Evolutionary conservation across 2,329 filamentous ascomycete species (phyloP).

Genomic region (Harringtonia aguacate): DNA sequence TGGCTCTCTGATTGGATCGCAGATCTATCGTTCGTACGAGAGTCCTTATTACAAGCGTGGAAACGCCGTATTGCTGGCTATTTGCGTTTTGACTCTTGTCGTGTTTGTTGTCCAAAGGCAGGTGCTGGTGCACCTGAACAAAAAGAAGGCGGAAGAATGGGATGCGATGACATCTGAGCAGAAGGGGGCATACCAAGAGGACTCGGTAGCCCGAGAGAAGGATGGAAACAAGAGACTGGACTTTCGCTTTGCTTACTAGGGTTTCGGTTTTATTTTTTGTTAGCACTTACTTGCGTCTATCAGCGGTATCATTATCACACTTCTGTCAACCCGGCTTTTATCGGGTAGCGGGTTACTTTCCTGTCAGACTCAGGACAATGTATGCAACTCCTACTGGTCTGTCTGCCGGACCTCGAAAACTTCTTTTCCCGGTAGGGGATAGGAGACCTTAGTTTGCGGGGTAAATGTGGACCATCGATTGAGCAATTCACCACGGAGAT

Average conservation of each 20-base stretch:
- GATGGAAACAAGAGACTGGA: constrained; percentile 33
- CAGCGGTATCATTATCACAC: too few relatives aligned
- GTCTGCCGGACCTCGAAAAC: too few relatives aligned
- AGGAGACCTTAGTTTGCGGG: too few relatives aligned
- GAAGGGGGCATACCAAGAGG: constrained; percentile 31
- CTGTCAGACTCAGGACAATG: too few relatives aligned
- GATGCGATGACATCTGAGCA: constrained; percentile 35
- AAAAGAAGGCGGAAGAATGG: constrained; percentile 34
- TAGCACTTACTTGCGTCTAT: too few relatives aligned
- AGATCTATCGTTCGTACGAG: constrained; percentile 44
- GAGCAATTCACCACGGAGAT: too few relatives aligned
- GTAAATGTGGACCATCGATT: too few relatives aligned
- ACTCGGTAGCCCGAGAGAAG: constrained; percentile 20
- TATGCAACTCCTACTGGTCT: too few relatives aligned
- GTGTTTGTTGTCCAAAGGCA: constrained; percentile 35
- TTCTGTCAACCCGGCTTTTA: too few relatives aligned
- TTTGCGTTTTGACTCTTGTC: constrained; percentile 37
- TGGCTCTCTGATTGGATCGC: constrained; percentile 21
- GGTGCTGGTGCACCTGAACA: constrained; percentile 43
- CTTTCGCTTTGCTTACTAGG: constrained; percentile 28
- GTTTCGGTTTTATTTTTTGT: background rate
- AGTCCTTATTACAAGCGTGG: constrained; percentile 42
- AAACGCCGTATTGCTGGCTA: constrained; percentile 40
- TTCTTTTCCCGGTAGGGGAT: too few relatives aligned
- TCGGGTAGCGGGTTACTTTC: too few relatives aligned